phyloP scores from a whole-genome alignment of 495 filamentous ascomycete genomes.

The Penicillium alfredii region DNA sequence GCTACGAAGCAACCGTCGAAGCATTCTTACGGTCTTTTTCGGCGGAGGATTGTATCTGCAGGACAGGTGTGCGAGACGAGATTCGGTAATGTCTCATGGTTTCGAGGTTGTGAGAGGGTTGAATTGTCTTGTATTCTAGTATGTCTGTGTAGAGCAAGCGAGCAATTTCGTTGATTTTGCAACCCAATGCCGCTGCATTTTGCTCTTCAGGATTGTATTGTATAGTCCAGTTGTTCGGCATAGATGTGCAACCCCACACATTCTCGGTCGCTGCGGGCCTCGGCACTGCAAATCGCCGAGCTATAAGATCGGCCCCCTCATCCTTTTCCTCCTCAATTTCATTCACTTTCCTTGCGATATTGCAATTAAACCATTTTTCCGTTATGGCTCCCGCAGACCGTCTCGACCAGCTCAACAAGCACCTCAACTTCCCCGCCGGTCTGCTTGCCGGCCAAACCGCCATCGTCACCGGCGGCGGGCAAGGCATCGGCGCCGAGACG shows the following conservation, averaged over 20 bases:
- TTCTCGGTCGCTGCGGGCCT: slow-evolving; percentile 26
- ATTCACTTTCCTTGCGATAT: too few relatives aligned
- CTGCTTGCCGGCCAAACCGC: slow-evolving; percentile 73
- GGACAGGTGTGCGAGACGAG: too few relatives aligned
- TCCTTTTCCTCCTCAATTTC: slow-evolving; percentile 3
- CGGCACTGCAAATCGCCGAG: slow-evolving; percentile 20
- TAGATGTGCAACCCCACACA: slow-evolving; percentile 15
- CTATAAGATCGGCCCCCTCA: slow-evolving; percentile 18
- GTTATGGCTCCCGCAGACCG: slow-evolving; percentile 48
- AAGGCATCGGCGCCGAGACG: slow-evolving; percentile 83
- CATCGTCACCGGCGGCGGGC: slow-evolving; percentile 82
- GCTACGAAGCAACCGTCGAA: slow-evolving; percentile 30
- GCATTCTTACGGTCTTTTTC: slow-evolving; percentile 29
- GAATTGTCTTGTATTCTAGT: too few relatives aligned
- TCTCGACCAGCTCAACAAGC: slow-evolving; percentile 61
- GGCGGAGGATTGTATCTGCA: slow-evolving; percentile 29
- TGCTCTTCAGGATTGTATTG: too few relatives aligned
- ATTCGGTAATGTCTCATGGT: too few relatives aligned
- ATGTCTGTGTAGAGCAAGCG: too few relatives aligned
- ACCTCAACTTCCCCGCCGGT: slow-evolving; percentile 75
- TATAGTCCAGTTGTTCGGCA: slow-evolving; percentile 2
- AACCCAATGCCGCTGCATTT: too few relatives aligned
- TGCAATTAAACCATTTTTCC: too few relatives aligned
- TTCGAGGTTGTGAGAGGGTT: too few relatives aligned
- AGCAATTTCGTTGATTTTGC: too few relatives aligned